Percentiles rank a stretch among this genome's conserved stretches.
Evolutionary conservation across 192 early-diverging fungal species (phyloP).

Genomic region (Entomortierella parvispora): DNA sequence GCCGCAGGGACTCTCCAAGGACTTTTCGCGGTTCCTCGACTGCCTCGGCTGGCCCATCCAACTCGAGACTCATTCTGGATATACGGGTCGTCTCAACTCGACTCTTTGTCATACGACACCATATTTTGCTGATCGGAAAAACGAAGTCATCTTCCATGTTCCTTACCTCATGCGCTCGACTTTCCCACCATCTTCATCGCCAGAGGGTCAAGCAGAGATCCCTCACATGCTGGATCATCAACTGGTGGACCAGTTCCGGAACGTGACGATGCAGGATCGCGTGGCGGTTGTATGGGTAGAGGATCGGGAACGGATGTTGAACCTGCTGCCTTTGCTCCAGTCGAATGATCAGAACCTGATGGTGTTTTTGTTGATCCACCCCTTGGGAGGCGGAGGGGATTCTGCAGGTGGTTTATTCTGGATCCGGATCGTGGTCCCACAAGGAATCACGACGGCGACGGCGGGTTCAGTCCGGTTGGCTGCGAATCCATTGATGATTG

Average conservation of each 20-base stretch:
- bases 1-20: conserved; percentile 54
- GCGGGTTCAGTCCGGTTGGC: conserved; percentile 42
- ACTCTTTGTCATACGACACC: conserved; percentile 67
- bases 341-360: conserved; percentile 62
- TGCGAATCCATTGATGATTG: conserved; percentile 70
- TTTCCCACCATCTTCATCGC: conserved; percentile 9
- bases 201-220: conserved; percentile 1
- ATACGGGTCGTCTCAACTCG: conserved; percentile 62
- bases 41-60: conserved; percentile 79
- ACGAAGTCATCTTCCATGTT: conserved; percentile 77
- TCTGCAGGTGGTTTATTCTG: conserved; percentile 71
- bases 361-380: conserved; percentile 77
- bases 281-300: conserved; percentile 82
- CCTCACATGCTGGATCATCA: conserved; percentile 49
- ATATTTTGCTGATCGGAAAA: conserved; percentile 74
- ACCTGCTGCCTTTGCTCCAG: conserved; percentile 25
- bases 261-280: conserved; percentile 63
- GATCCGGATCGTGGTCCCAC: conserved; percentile 67
- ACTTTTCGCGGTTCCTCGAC: conserved; percentile 77
- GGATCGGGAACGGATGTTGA: conserved; percentile 60
- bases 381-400: conserved; percentile 56
- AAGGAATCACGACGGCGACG: conserved; percentile 31
- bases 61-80: conserved; percentile 71
- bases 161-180: conserved; percentile 67
- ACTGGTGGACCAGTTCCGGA: conserved; percentile 54